Evolutionary conservation across 2,329 filamentous ascomycete genomes (phyloP).

Genomic region (Aspergillus eucalypticola): DNA sequence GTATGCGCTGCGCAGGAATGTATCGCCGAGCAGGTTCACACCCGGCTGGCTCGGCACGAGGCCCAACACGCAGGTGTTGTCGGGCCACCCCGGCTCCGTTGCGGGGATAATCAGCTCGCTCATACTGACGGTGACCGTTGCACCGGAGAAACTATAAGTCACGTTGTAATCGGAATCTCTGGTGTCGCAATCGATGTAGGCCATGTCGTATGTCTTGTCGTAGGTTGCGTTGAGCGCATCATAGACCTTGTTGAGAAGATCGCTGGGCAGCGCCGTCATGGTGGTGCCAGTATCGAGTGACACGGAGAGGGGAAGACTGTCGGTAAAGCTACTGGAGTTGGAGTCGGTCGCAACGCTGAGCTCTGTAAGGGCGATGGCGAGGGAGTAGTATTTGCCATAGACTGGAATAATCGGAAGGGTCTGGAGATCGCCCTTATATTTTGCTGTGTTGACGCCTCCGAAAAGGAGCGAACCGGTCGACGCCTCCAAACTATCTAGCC

Average conservation of each 20-base stretch:
- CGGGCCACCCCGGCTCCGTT: constrained; percentile 45
- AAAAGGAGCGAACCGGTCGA: constrained; percentile 67
- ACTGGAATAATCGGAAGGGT: constrained; percentile 64
- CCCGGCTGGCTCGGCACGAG: constrained; percentile 55
- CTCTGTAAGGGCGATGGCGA: constrained; percentile 66
- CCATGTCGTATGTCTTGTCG: constrained; percentile 44
- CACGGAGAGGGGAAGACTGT: constrained; percentile 55
- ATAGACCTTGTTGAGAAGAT: constrained; percentile 53
- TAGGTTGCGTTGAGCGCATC: constrained; percentile 60
- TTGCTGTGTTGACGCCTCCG: constrained; percentile 67
- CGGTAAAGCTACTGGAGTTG: constrained; percentile 19
- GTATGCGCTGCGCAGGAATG: constrained; percentile 73
- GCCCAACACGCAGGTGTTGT: constrained; percentile 63
- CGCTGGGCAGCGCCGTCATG: constrained; percentile 65
- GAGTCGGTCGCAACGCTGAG: constrained; percentile 36
- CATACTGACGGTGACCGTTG: constrained; percentile 1
- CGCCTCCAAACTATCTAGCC: constrained; percentile 68
- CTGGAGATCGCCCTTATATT: constrained; percentile 60
- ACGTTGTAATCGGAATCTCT: constrained; percentile 54
- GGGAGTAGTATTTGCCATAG: constrained; percentile 56
- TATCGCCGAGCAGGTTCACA: constrained; percentile 68
- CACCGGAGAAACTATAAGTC: constrained; percentile 62
- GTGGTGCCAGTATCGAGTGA: constrained; percentile 71
- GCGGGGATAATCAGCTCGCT: constrained; percentile 44
- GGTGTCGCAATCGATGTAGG: constrained; percentile 57